Percentiles rank a stretch among this genome's conserved stretches.
These are phyloP conservation scores for Ogataea ramenticola DNA, from an alignment of 805 yeast species.

Conservation along the genomic window DNA sequence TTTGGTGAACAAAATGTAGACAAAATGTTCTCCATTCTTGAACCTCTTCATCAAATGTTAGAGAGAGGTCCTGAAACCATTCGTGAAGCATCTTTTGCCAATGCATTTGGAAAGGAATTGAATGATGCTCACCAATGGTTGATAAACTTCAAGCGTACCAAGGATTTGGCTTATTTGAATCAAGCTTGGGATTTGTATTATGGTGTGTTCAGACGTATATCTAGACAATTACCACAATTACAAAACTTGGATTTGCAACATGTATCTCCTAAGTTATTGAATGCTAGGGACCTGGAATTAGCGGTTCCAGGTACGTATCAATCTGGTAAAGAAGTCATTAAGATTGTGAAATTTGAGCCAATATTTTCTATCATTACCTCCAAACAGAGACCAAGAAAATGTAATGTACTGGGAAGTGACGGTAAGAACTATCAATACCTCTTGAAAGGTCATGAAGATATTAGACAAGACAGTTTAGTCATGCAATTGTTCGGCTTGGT, in stretches of 20 bases:
- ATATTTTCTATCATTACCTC: slow-evolving; percentile 83
- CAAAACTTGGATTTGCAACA: slow-evolving; percentile 84
- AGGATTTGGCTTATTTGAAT: slow-evolving; percentile 79
- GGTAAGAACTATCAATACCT: slow-evolving; percentile 82
- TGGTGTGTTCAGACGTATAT: slow-evolving; percentile 84
- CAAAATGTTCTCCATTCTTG: slow-evolving; percentile 86
- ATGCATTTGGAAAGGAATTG: slow-evolving; percentile 88
- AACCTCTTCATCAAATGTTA: slow-evolving; percentile 80
- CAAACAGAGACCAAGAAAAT: slow-evolving; percentile 89
- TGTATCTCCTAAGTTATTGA: slow-evolving; percentile 84
- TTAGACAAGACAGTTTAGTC: slow-evolving; percentile 93
- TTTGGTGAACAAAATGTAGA: slow-evolving; percentile 94
- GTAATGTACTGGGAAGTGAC: slow-evolving; percentile 77
- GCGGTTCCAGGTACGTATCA: slow-evolving; percentile 93
- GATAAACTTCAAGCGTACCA: slow-evolving; percentile 72
- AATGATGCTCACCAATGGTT: slow-evolving; percentile 94
- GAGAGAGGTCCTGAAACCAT: slow-evolving; percentile 87
- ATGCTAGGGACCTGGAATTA: slow-evolving; percentile 69
- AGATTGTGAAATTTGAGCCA: slow-evolving; percentile 73
- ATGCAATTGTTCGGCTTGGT: slow-evolving; percentile 97
- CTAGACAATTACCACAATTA: slow-evolving; percentile 81
- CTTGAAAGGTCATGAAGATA: slow-evolving; percentile 95
- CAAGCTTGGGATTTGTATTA: slow-evolving; percentile 98
- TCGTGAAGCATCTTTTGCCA: slow-evolving; percentile 86
- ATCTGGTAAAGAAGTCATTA: slow-evolving; percentile 72